phyloP scores from a whole-genome alignment of 2,329 filamentous ascomycete species.

The Colletotrichum tamarilloi region DNA sequence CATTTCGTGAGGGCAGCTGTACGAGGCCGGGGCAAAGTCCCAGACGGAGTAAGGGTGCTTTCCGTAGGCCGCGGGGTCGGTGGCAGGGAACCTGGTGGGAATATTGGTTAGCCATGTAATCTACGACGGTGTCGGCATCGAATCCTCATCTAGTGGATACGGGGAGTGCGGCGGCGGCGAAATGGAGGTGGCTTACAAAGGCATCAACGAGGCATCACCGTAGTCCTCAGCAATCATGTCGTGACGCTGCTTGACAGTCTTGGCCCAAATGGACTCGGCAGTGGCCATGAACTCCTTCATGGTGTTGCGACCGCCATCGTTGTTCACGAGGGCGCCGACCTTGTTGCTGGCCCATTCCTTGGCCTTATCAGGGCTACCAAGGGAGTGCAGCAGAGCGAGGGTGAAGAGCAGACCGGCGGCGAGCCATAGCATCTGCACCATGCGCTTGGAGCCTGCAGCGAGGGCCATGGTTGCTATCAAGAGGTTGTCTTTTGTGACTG shows the following conservation, averaged over 20 bases:
- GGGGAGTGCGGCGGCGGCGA: background rate
- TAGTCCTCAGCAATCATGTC: slow-evolving; percentile 40
- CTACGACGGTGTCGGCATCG: background rate
- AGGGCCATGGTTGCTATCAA: background rate
- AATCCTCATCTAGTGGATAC: background rate
- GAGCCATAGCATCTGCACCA: slow-evolving; percentile 39
- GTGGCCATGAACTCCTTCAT: slow-evolving; percentile 37
- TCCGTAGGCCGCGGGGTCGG: slow-evolving; percentile 32
- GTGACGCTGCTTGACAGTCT: slow-evolving; percentile 44
- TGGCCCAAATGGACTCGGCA: slow-evolving; percentile 41
- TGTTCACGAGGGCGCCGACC: slow-evolving; percentile 27
- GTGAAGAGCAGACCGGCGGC: slow-evolving; percentile 39
- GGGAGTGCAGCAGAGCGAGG: slow-evolving; percentile 38
- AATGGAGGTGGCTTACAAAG: slow-evolving; percentile 31
- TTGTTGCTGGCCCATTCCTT: slow-evolving; percentile 39
- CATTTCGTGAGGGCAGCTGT: slow-evolving; percentile 52
- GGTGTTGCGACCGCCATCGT: slow-evolving; percentile 18
- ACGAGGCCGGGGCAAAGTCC: slow-evolving; percentile 53
- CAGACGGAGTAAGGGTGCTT: slow-evolving; percentile 49
- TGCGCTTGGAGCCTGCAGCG: slow-evolving; percentile 1
- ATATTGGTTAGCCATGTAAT: background rate
- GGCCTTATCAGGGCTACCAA: slow-evolving; percentile 38
- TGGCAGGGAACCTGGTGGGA: slow-evolving; percentile 39
- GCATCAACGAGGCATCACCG: slow-evolving; percentile 40
- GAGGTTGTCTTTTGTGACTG: too few species aligned